Base-by-base conservation (phyloP, 257 asterid species). In the Craterostigma plantagineum region DNA sequence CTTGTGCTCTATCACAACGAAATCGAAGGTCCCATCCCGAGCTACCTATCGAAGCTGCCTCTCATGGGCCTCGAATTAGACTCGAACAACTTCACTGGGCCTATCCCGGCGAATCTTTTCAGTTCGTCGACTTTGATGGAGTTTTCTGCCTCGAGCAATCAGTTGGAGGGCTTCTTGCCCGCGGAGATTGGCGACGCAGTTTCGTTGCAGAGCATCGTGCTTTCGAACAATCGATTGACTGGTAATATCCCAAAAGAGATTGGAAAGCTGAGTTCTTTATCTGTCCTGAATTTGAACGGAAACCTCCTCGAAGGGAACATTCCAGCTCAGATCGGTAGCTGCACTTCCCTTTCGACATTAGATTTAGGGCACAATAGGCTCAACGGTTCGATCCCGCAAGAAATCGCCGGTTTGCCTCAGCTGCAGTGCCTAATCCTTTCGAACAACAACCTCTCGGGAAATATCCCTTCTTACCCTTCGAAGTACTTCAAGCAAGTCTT, bases 371-470 rank as follows among this genome's bases (percentile, higher is more conserved):
- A 66, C 56, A 86, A 86, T 55, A 36, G 48, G 47, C 62, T 86
- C 0, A 61, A 40, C 16, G 76, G 87, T 9, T 58, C 63, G 10
- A 73, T 86, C 35, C 87, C 92, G 0, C 67, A 61, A 15, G 71
- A 62, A 10, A 43, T 86, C 18, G 49, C 63, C 10, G 59, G 33
- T 43, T 57, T 86, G 65, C 72, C 84, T 37, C 77, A 61, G 70
- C 44, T 86, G 35, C 93, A 77, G 38, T 78, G 86, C 60, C 63
- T 86, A 39, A 75, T 75, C 58, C 90, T 86, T 15, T 78, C 97
- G 1, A 42, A 62, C 30, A 86, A 86, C 52, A 16, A 58, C 57
- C 84, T 86, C 5, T 62, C 84, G 5, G 97, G 97, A 11, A 41
- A 42, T 33, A 81, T 81, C 66, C 94, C 97, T 34, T 52, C 75